Evolutionary conservation across 2,329 filamentous ascomycete genomes (phyloP).

Genomic region (Cladosporium halotolerans): DNA sequence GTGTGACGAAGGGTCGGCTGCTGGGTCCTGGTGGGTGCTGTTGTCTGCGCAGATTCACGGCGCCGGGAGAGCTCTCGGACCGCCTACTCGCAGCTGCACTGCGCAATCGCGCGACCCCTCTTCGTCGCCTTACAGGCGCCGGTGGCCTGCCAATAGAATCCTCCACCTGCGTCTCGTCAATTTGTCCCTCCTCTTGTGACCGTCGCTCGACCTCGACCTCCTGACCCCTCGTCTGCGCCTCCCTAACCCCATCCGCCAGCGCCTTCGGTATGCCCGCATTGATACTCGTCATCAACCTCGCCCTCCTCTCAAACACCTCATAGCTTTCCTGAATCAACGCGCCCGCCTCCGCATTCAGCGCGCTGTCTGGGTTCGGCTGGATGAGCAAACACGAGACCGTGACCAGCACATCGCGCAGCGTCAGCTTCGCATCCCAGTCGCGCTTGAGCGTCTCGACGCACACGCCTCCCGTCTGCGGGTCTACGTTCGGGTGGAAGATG

Average conservation of each 20-base stretch:
- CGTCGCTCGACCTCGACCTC: slow-evolving; percentile 13
- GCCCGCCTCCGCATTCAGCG: slow-evolving; percentile 56
- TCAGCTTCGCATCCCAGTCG: slow-evolving; percentile 55
- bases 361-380: slow-evolving; percentile 58
- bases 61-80: slow-evolving; percentile 22
- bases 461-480: slow-evolving; percentile 55
- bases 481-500: slow-evolving; percentile 61
- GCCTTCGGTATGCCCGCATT: slow-evolving; percentile 50
- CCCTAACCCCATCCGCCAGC: slow-evolving; percentile 39
- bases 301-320: slow-evolving; percentile 50
- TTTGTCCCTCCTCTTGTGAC: not conserved
- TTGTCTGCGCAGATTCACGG: slow-evolving; percentile 14
- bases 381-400: slow-evolving; percentile 59
- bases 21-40: slow-evolving; percentile 1
- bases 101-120: slow-evolving; percentile 24
- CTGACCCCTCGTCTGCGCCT: slow-evolving; percentile 49
- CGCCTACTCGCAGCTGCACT: slow-evolving; percentile 16
- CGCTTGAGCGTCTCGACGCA: slow-evolving; percentile 61
- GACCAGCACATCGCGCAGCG: slow-evolving; percentile 52
- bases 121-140: slow-evolving; percentile 19
- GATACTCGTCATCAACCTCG: slow-evolving; percentile 56
- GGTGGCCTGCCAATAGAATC: slow-evolving; percentile 13
- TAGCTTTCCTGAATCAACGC: slow-evolving; percentile 55
- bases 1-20: slow-evolving; percentile 21
- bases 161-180: slow-evolving; percentile 13